phyloP scores from a whole-genome alignment of 495 filamentous ascomycete genomes.

The Trichocladium antarcticum region DNA sequence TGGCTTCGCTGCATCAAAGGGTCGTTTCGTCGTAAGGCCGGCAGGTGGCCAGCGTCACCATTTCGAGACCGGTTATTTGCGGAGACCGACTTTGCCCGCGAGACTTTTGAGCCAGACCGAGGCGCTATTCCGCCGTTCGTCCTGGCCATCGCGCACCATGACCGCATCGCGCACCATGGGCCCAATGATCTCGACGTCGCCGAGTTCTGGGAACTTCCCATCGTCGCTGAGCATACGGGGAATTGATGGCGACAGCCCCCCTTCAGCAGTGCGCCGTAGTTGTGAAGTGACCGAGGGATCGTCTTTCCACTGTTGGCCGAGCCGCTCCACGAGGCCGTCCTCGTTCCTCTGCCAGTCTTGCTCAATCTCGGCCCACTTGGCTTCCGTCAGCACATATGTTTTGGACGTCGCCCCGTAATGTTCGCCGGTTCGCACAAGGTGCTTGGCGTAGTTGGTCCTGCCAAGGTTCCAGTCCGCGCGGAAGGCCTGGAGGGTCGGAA shows the following conservation, averaged over 20 bases:
- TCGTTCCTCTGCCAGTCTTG: slow-evolving; percentile 55
- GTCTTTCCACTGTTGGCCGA: slow-evolving; percentile 30
- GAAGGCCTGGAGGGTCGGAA: slow-evolving; percentile 53
- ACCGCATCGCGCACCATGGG: slow-evolving; percentile 64
- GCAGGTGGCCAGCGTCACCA: no score
- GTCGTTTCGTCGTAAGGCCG: neutral
- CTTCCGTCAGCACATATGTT: slow-evolving; percentile 67
- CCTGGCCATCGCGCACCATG: slow-evolving; percentile 32
- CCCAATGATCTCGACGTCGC: slow-evolving; percentile 83
- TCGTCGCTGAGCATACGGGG: slow-evolving; percentile 48
- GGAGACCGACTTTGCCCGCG: slow-evolving; percentile 35
- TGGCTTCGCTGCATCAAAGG: neutral
- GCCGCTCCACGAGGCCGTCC: slow-evolving; percentile 43
- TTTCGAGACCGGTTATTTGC: slow-evolving; percentile 23
- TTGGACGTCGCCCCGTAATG: slow-evolving; percentile 78
- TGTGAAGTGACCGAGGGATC: slow-evolving; percentile 20
- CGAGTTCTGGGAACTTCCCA: slow-evolving; percentile 76
- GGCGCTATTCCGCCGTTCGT: slow-evolving; percentile 31
- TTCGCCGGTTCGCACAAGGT: slow-evolving; percentile 72
- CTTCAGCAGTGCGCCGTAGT: slow-evolving; percentile 28
- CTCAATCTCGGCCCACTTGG: slow-evolving; percentile 76
- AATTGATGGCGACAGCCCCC: slow-evolving; percentile 32
- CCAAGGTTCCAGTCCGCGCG: slow-evolving; percentile 72
- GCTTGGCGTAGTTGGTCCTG: slow-evolving; percentile 68
- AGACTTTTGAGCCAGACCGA: slow-evolving; percentile 36